Evolutionary conservation across 1,284 basidiomycete species (phyloP).

Genomic region (Puccinia polysora): DNA sequence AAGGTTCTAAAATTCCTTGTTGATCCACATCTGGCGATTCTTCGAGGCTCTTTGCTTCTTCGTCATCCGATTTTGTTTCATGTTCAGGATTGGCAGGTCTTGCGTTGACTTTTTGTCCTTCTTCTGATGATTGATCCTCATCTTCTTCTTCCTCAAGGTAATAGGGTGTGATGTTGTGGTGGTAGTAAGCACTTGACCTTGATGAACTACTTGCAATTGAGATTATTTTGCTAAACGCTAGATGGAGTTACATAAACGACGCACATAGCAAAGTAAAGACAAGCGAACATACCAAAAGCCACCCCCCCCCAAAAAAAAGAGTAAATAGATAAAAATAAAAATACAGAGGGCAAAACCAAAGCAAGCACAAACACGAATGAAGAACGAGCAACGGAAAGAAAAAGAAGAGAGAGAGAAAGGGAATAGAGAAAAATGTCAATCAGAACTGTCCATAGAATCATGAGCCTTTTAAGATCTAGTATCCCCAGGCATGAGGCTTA

Average conservation of each 20-base stretch:
- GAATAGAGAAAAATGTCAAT: not conserved
- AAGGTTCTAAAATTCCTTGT: not conserved
- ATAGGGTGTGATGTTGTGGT: conserved; percentile 5
- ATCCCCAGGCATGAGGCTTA: too few species aligned
- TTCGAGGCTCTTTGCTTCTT: not conserved
- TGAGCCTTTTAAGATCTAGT: too few species aligned
- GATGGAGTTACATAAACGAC: too few species aligned
- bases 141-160: not conserved
- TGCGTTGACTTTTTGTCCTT: not conserved
- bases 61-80: not conserved
- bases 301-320: not conserved
- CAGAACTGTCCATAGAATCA: not conserved
- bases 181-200: not conserved
- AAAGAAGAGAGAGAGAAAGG: not conserved
- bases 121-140: not conserved
- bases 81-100: too few species aligned
- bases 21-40: not conserved
- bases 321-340: not conserved
- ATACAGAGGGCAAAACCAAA: not conserved
- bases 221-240: conserved; percentile 3
- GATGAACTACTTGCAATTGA: conserved; percentile 2
- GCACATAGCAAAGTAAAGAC: not conserved
- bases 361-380: too few species aligned
- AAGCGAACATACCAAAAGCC: not conserved
- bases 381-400: not conserved